phyloP scores from a whole-genome alignment of 106 monocot species.

The Amphibolis antarctica region DNA sequence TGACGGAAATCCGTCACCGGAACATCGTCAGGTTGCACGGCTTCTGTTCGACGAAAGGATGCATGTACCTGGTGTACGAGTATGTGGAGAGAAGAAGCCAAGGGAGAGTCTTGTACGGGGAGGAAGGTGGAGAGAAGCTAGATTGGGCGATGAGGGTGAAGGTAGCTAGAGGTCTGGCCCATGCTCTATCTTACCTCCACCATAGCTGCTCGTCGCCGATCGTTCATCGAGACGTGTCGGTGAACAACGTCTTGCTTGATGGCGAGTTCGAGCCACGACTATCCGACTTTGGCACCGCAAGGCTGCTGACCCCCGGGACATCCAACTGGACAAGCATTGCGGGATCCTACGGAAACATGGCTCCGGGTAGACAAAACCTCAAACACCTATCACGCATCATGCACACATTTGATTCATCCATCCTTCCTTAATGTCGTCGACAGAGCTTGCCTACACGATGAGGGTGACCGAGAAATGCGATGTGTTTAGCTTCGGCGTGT shows the following conservation, averaged over 20 bases:
- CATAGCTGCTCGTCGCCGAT: slow-evolving; percentile 53
- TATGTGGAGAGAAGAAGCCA: slow-evolving; percentile 59
- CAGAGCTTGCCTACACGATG: slow-evolving; percentile 27
- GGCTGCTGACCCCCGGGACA: slow-evolving; percentile 22
- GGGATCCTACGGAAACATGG: slow-evolving; percentile 79
- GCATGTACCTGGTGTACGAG: slow-evolving; percentile 72
- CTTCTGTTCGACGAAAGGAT: slow-evolving; percentile 26
- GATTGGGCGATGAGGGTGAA: slow-evolving; percentile 48
- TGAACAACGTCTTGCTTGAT: slow-evolving; percentile 67
- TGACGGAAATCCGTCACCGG: slow-evolving; percentile 57
- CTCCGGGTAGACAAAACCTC: slow-evolving; percentile 48
- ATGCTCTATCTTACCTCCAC: slow-evolving; percentile 70
- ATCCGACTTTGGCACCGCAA: slow-evolving; percentile 68
- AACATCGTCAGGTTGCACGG: slow-evolving; percentile 25
- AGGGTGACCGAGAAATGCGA: slow-evolving; percentile 22
- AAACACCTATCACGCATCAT: neutral
- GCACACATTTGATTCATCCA: too few relatives aligned
- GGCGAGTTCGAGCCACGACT: slow-evolving; percentile 50
- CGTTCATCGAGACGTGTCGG: slow-evolving; percentile 57
- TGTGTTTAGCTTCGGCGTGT: slow-evolving; percentile 20
- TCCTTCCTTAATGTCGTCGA: neutral
- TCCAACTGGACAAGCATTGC: slow-evolving; percentile 63
- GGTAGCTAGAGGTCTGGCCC: slow-evolving; percentile 55
- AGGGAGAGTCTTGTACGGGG: slow-evolving; percentile 46
- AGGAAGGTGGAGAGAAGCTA: slow-evolving; percentile 35